Conservation (phyloP, 495 filamentous ascomycete genomes). For the Talaromyces liani region DNA sequence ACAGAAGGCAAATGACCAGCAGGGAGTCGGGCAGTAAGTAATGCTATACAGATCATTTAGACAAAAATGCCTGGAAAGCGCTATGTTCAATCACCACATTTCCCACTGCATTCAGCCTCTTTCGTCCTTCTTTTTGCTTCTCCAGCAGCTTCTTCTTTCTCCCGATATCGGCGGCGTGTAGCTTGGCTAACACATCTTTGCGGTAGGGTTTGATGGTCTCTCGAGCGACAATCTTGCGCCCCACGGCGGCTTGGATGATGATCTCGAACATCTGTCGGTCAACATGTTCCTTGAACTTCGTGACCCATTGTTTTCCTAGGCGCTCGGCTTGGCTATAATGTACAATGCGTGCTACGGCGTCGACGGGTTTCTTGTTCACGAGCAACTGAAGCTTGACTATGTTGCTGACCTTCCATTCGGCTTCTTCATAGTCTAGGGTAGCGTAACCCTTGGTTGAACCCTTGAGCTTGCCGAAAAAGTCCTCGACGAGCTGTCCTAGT, state of each 20-base stretch:
- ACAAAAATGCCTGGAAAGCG: slow-evolving; percentile 85
- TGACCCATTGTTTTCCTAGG: slow-evolving; percentile 79
- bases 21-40: not conserved
- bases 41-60: slow-evolving; percentile 35
- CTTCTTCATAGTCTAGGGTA: slow-evolving; percentile 90
- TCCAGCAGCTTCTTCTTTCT: slow-evolving; percentile 82
- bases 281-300: slow-evolving; percentile 95
- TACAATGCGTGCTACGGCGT: slow-evolving; percentile 86
- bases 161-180: slow-evolving; percentile 84
- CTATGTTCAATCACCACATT: slow-evolving; percentile 90
- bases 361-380: slow-evolving; percentile 88
- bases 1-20: not conserved
- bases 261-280: slow-evolving; percentile 95
- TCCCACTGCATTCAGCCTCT: slow-evolving; percentile 63
- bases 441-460: slow-evolving; percentile 78
- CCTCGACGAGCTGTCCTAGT: slow-evolving; percentile 81
- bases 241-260: slow-evolving; percentile 85
- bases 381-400: slow-evolving; percentile 87
- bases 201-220: slow-evolving; percentile 96
- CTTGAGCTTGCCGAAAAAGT: slow-evolving; percentile 97
- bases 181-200: slow-evolving; percentile 88
- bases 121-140: slow-evolving; percentile 94
- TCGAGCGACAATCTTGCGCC: slow-evolving; percentile 75
- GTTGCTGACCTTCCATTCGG: slow-evolving; percentile 70
- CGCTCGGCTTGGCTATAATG: slow-evolving; percentile 71